A percentile compares a stretch with the other conserved stretches of the same genome.
Evolutionary conservation across 2,329 filamentous ascomycete genomes (phyloP).

Genomic region (Delphinella strobiligena): DNA sequence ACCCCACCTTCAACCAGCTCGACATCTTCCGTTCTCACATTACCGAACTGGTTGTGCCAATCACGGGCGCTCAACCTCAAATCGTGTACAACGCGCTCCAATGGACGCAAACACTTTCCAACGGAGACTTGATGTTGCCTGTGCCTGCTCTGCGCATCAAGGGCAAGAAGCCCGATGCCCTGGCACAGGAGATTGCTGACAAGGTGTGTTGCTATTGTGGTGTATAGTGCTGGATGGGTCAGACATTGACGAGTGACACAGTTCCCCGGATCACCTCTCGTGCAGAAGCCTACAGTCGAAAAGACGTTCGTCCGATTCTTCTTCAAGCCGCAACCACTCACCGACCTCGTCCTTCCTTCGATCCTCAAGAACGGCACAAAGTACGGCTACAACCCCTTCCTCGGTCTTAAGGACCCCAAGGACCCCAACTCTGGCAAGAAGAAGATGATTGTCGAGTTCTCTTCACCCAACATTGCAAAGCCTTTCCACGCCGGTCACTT

Average conservation of each 20-base stretch:
- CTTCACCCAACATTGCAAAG: slow-evolving; percentile 77
- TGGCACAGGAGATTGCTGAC: slow-evolving; percentile 42
- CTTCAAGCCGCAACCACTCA: slow-evolving; percentile 59
- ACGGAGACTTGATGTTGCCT: slow-evolving; percentile 69
- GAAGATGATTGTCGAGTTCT: slow-evolving; percentile 67
- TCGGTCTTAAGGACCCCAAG: slow-evolving; percentile 49
- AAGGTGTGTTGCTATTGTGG: slow-evolving; percentile 26
- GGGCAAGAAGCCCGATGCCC: slow-evolving; percentile 46
- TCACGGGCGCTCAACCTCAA: slow-evolving; percentile 57
- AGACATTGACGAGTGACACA: slow-evolving; percentile 22
- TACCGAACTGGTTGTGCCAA: slow-evolving; percentile 52
- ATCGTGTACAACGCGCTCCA: slow-evolving; percentile 65
- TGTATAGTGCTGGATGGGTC: no score
- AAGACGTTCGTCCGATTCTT: slow-evolving; percentile 69
- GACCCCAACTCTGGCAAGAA: slow-evolving; percentile 51
- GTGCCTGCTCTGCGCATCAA: slow-evolving; percentile 70
- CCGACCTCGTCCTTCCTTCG: slow-evolving; percentile 54
- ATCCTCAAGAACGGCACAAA: slow-evolving; percentile 49
- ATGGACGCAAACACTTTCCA: slow-evolving; percentile 69
- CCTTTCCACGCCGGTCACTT: slow-evolving; percentile 67
- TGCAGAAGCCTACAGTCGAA: slow-evolving; percentile 55
- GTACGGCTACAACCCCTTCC: slow-evolving; percentile 52
- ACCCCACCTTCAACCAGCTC: slow-evolving; percentile 60
- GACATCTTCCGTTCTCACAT: slow-evolving; percentile 73
- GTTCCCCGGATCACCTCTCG: slow-evolving; percentile 63